phyloP scores from a whole-genome alignment of 2,329 filamentous ascomycete genomes.

The Tolypocladium album region DNA sequence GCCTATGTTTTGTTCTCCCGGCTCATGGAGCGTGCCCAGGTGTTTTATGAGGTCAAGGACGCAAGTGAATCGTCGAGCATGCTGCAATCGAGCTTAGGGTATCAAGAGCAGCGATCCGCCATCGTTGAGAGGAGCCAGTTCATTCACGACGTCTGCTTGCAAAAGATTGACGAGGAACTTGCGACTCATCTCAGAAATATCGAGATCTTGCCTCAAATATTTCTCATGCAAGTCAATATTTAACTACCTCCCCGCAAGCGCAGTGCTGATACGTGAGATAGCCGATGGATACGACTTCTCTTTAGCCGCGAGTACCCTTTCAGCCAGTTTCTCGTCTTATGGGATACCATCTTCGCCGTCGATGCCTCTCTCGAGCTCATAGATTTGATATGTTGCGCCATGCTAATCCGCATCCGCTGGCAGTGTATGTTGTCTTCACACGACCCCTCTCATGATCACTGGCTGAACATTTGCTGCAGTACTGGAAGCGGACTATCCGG shows the following conservation, averaged over 20 bases:
- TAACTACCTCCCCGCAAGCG: no score
- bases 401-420: slow-evolving; percentile 89
- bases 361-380: slow-evolving; percentile 72
- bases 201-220: slow-evolving; percentile 92
- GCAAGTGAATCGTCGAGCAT: slow-evolving; percentile 2
- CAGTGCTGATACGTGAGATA: slow-evolving; percentile 19
- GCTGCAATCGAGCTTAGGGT: slow-evolving; percentile 10
- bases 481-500: slow-evolving; percentile 77
- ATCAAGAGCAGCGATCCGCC: slow-evolving; percentile 28
- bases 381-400: slow-evolving; percentile 85
- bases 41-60: slow-evolving; percentile 65
- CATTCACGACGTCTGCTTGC: slow-evolving; percentile 75
- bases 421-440: slow-evolving; percentile 47
- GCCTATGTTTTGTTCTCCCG: slow-evolving; percentile 75
- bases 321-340: slow-evolving; percentile 70
- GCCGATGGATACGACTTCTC: slow-evolving; percentile 85
- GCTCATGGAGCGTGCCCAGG: slow-evolving; percentile 78
- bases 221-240: slow-evolving; percentile 59
- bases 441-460: slow-evolving; percentile 11
- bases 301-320: slow-evolving; percentile 93
- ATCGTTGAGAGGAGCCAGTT: slow-evolving; percentile 80
- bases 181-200: slow-evolving; percentile 70
- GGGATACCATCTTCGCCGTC: slow-evolving; percentile 85
- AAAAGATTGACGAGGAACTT: slow-evolving; percentile 72
- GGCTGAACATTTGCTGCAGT: slow-evolving; percentile 35